Evolutionary conservation across 371 early-diverging fungal genomes (phyloP).

Genomic region (Mucor lusitanicus): DNA sequence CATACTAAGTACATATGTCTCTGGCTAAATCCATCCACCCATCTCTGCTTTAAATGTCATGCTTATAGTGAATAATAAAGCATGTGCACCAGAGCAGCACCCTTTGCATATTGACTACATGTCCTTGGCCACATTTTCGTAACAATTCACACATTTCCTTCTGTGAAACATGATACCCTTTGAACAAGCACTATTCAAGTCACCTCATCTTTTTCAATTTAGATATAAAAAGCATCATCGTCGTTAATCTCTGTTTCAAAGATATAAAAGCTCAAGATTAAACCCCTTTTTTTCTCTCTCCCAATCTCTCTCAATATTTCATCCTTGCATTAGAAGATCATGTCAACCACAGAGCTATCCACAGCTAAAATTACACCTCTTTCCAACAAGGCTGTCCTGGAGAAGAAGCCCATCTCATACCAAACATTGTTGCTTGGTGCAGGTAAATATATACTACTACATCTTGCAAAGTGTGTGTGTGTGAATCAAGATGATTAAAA

Average conservation of each 20-base stretch:
- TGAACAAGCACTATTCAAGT: neutral
- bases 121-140: too few relatives aligned
- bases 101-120: too few relatives aligned
- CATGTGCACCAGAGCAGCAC: too few relatives aligned
- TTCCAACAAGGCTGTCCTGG: constrained; percentile 14
- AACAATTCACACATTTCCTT: neutral
- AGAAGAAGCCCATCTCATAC: constrained; percentile 68
- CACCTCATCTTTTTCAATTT: neutral
- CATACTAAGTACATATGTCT: too few relatives aligned
- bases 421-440: constrained; percentile 67
- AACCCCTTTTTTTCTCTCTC: neutral
- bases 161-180: neutral
- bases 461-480: too few relatives aligned
- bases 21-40: too few relatives aligned
- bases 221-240: too few relatives aligned
- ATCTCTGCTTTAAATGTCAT: too few relatives aligned
- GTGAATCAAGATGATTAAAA: constrained; percentile 9
- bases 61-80: too few relatives aligned
- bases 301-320: neutral
- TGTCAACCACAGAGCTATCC: neutral
- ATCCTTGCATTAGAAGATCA: neutral
- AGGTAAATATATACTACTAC: constrained; percentile 33
- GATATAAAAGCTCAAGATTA: neutral
- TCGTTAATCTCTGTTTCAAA: neutral
- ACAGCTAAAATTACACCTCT: neutral